Evolutionary conservation across 2,329 filamentous ascomycete species (phyloP).

Genomic region (Stemphylium vesicarium): DNA sequence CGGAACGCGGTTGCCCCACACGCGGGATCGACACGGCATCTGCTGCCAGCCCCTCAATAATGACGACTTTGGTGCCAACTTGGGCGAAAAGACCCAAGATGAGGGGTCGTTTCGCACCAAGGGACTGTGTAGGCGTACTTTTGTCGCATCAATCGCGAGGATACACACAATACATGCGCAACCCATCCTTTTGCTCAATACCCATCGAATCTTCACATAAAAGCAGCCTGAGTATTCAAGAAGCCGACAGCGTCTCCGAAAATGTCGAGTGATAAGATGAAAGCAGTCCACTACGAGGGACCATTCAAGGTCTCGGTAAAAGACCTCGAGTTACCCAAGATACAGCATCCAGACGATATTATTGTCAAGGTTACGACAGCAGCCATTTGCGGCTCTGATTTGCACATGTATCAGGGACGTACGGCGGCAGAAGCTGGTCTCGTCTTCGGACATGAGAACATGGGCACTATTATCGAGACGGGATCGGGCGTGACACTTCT

Average conservation of each 20-base stretch:
- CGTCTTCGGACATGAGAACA: slow-evolving; percentile 68
- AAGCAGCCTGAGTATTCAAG: not conserved
- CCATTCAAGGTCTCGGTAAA: slow-evolving; percentile 68
- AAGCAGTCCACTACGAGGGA: slow-evolving; percentile 68
- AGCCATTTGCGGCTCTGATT: slow-evolving; percentile 61
- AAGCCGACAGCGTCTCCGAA: not conserved
- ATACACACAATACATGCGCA: not conserved
- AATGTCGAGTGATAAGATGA: slow-evolving; percentile 56
- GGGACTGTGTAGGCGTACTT: not conserved
- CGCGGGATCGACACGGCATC: not conserved
- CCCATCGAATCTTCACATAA: not conserved
- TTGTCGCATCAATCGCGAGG: not conserved
- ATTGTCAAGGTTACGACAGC: slow-evolving; percentile 71
- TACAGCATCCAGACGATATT: slow-evolving; percentile 69
- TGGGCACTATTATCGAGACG: slow-evolving; percentile 63
- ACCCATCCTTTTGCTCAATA: not conserved
- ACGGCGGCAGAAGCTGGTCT: slow-evolving; percentile 68
- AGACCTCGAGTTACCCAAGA: slow-evolving; percentile 63
- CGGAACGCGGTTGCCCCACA: slow-evolving; percentile 8
- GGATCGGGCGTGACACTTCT: slow-evolving; percentile 66
- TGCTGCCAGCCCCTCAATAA: slow-evolving; percentile 9
- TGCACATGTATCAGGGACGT: slow-evolving; percentile 69
- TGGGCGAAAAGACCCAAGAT: not conserved
- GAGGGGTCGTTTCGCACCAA: slow-evolving; percentile 1
- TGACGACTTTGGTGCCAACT: slow-evolving; percentile 3